phyloP scores from a whole-genome alignment of 345 rosid genomes.

The Linum tenue region DNA sequence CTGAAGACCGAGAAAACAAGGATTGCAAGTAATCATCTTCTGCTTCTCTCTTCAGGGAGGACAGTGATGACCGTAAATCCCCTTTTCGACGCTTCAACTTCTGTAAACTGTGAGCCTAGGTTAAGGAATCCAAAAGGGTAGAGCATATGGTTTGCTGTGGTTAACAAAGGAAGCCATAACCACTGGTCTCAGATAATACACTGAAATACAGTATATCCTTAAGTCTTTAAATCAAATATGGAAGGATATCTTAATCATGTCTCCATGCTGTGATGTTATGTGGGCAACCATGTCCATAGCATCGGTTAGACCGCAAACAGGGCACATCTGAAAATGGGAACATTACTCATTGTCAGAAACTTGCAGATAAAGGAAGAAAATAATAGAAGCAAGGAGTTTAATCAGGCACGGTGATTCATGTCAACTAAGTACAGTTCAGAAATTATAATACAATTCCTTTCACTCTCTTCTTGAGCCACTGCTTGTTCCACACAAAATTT shows the following conservation, averaged over 20 bases:
- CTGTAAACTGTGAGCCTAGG: slow-evolving; percentile 48
- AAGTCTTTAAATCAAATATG: not conserved
- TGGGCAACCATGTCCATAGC: slow-evolving; percentile 16
- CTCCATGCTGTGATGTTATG: slow-evolving; percentile 14
- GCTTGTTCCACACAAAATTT: too few species aligned
- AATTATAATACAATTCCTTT: not conserved
- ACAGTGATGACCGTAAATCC: slow-evolving; percentile 30
- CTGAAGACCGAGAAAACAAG: slow-evolving; percentile 23
- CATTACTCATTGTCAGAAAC: slow-evolving; percentile 1
- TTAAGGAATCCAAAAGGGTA: slow-evolving; percentile 40
- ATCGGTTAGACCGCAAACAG: slow-evolving; percentile 18
- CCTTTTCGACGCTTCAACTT: slow-evolving; percentile 42
- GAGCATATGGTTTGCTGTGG: slow-evolving; percentile 9
- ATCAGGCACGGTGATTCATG: not conserved
- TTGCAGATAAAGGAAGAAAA: not conserved
- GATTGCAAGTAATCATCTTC: slow-evolving; percentile 38
- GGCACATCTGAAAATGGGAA: slow-evolving; percentile 18
- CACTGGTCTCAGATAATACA: not conserved
- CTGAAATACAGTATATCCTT: not conserved
- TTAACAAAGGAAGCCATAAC: not conserved
- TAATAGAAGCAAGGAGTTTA: not conserved
- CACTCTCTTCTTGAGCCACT: too few species aligned
- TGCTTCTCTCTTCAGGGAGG: slow-evolving; percentile 34
- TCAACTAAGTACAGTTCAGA: not conserved
- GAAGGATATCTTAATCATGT: slow-evolving; percentile 23